These are phyloP conservation scores for Westerdykella sp. DNA, from an alignment of 2,329 filamentous ascomycete species.

Conservation along the genomic window DNA sequence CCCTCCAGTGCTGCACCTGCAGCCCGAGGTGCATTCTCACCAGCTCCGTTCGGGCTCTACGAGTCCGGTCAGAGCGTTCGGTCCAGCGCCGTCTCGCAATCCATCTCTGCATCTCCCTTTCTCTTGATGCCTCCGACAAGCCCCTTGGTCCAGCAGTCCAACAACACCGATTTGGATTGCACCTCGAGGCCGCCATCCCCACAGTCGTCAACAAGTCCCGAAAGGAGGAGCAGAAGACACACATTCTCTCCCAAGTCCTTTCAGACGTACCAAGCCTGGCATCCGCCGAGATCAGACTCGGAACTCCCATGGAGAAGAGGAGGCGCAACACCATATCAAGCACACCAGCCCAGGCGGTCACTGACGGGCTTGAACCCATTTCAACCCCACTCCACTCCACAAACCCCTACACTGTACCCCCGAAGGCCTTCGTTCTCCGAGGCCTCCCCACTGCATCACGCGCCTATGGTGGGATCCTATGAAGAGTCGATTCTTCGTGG, in stretches of 20 bases:
- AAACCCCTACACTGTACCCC: slow-evolving; percentile 46
- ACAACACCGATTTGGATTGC: slow-evolving; percentile 69
- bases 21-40: neutral
- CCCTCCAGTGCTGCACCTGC: slow-evolving; percentile 27
- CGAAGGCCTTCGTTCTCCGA: slow-evolving; percentile 68
- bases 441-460: slow-evolving; percentile 71
- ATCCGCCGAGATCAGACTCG: slow-evolving; percentile 26
- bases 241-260: slow-evolving; percentile 62
- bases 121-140: slow-evolving; percentile 84
- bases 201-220: slow-evolving; percentile 38
- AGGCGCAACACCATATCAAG: slow-evolving; percentile 60
- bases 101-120: slow-evolving; percentile 72
- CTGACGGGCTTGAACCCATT: slow-evolving; percentile 53
- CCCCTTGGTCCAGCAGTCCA: slow-evolving; percentile 81
- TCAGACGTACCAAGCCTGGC: slow-evolving; percentile 43
- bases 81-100: slow-evolving; percentile 45
- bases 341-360: slow-evolving; percentile 71
- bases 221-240: slow-evolving; percentile 57
- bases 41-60: too few relatives aligned
- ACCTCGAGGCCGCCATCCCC: slow-evolving; percentile 40
- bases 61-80: slow-evolving; percentile 8
- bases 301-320: slow-evolving; percentile 50
- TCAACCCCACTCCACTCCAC: slow-evolving; percentile 37
- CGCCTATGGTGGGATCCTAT: slow-evolving; percentile 95
- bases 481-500: slow-evolving; percentile 94